A percentile compares a stretch with the other conserved stretches of the same genome.
These are phyloP conservation scores for Barnettozyma vustinii DNA, from an alignment of 805 yeast species.

Conservation along the genomic window DNA sequence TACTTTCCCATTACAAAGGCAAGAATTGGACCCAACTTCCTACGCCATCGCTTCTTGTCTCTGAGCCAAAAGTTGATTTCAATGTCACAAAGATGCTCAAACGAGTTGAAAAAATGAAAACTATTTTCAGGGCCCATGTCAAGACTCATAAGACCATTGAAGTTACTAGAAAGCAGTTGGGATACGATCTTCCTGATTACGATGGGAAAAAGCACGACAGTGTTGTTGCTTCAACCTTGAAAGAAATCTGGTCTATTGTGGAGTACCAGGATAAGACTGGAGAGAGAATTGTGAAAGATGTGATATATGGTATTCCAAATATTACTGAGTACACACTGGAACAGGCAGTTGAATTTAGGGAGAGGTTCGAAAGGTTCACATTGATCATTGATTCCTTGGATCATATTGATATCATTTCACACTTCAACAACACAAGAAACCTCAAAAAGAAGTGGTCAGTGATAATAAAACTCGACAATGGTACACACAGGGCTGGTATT, in stretches of 20 bases:
- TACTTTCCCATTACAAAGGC: conserved; percentile 33
- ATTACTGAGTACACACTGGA: conserved; percentile 41
- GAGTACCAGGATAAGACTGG: conserved; percentile 26
- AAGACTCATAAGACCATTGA: conserved; percentile 70
- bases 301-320: conserved; percentile 56
- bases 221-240: conserved; percentile 63
- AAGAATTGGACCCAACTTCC: conserved; percentile 41
- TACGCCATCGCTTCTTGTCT: conserved; percentile 55
- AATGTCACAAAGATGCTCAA: conserved; percentile 44
- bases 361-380: no score
- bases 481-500: conserved; percentile 67
- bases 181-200: conserved; percentile 30
- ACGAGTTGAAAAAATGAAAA: conserved; percentile 32
- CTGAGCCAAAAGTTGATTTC: conserved; percentile 31
- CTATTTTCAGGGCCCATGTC: conserved; percentile 66
- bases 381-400: conserved; percentile 57
- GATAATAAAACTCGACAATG: conserved; percentile 66
- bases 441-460: conserved; percentile 47
- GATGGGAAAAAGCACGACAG: conserved; percentile 35
- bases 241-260: conserved; percentile 55
- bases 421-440: conserved; percentile 28
- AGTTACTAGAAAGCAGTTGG: conserved; percentile 52
- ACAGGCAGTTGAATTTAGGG: conserved; percentile 45
- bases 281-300: conserved; percentile 34
- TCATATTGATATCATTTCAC: conserved; percentile 46